phyloP scores from a whole-genome alignment of 805 yeast species.

The Sugiyamaella boreocaroliniensis region DNA sequence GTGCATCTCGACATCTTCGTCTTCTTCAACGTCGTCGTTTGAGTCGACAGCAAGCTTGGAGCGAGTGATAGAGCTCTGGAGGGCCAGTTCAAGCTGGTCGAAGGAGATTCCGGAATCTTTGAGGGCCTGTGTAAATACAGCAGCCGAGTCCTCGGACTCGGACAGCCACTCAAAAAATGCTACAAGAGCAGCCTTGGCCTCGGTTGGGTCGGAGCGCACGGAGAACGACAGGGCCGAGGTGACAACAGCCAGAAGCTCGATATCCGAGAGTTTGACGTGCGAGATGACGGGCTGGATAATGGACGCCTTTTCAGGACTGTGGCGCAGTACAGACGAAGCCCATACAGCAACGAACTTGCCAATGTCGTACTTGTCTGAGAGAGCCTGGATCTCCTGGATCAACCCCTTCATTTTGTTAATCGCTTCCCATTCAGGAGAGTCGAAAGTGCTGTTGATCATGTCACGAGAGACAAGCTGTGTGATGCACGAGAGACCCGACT shows the following conservation, averaged over 20 bases:
- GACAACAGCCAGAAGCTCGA: conserved; percentile 16
- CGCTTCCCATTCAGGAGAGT: conserved; percentile 12
- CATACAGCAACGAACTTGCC: conserved; percentile 42
- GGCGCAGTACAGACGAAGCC: conserved; percentile 39
- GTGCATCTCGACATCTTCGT: conserved; percentile 16
- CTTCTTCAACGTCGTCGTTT: conserved; percentile 6
- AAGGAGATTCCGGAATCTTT: conserved; percentile 17
- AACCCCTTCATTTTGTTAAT: conserved; percentile 21
- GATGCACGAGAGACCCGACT: conserved; percentile 29
- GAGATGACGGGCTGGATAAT: conserved; percentile 16
- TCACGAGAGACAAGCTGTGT: conserved; percentile 27
- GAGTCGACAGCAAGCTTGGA: conserved; percentile 17
- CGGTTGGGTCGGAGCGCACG: neutral
- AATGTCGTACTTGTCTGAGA: conserved; percentile 27
- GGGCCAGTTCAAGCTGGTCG: conserved; percentile 52
- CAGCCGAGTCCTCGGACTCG: conserved; percentile 35
- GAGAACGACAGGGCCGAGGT: conserved; percentile 2
- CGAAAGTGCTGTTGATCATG: conserved; percentile 16
- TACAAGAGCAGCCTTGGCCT: conserved; percentile 33
- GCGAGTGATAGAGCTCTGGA: conserved; percentile 53
- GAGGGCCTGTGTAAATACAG: conserved; percentile 12
- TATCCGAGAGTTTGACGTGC: conserved; percentile 14
- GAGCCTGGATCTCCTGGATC: conserved; percentile 19
- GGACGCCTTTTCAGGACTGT: conserved; percentile 31
- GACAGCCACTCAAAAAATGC: conserved; percentile 38